These are phyloP conservation scores for Alternaria brassicicola DNA, from an alignment of 2,329 filamentous ascomycete species.

Conservation along the genomic window DNA sequence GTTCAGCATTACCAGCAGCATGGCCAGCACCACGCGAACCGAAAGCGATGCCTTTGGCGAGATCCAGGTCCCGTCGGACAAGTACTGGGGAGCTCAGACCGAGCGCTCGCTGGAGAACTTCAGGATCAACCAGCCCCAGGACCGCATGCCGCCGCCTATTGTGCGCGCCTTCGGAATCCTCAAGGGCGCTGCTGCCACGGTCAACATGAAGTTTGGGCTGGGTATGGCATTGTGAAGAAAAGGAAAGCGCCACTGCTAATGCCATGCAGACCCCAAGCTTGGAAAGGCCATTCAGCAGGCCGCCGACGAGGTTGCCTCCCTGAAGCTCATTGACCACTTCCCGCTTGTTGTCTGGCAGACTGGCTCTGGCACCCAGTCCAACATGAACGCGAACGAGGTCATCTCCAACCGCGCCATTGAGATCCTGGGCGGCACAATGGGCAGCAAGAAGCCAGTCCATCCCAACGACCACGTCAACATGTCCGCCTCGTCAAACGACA, in stretches of 20 bases:
- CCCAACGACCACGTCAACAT: constrained; percentile 99
- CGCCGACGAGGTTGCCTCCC: constrained; percentile 86
- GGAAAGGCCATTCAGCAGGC: constrained; percentile 94
- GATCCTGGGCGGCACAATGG: constrained; percentile 92
- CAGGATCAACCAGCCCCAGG: constrained; percentile 98
- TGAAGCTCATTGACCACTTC: constrained; percentile 96
- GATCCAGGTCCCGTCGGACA: constrained; percentile 87
- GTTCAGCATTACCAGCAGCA: constrained; percentile 43
- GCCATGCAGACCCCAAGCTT: constrained; percentile 74
- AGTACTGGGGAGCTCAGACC: constrained; percentile 98
- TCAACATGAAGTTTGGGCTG: constrained; percentile 94
- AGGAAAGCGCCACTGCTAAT: constrained; percentile 24
- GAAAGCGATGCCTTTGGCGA: constrained; percentile 99
- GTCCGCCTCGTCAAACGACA: constrained; percentile 98
- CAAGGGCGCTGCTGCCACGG: constrained; percentile 93
- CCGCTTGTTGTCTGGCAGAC: constrained; percentile 99
- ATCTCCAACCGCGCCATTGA: constrained; percentile 99
- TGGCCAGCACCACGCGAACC: constrained; percentile 69
- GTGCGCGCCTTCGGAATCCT: constrained; percentile 94
- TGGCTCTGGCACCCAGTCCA: constrained; percentile 96
- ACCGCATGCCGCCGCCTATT: constrained; percentile 94
- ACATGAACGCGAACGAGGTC: constrained; percentile 99
- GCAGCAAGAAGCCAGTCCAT: constrained; percentile 97
- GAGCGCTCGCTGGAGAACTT: constrained; percentile 97
- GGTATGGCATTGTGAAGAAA: constrained; percentile 57